These are phyloP conservation scores for Camellia lanceoleosa DNA, from an alignment of 148 eudicot genomes.

Conservation along the genomic window DNA sequence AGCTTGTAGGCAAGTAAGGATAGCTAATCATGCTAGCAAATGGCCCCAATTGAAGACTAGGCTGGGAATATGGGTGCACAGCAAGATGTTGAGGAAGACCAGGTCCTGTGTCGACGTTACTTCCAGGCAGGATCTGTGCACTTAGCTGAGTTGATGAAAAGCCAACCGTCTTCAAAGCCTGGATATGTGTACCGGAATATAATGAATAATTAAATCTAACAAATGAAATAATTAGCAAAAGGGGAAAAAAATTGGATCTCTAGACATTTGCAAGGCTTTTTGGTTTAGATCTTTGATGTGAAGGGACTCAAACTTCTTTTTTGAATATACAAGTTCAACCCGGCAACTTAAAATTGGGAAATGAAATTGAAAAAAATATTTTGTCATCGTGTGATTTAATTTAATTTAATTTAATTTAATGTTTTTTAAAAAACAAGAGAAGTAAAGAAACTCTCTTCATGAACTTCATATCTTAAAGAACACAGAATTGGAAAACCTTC, in stretches of 20 bases:
- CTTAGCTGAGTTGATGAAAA: slow-evolving; percentile 55
- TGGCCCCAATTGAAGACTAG: slow-evolving; percentile 71
- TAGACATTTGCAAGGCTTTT: not conserved
- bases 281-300: no score
- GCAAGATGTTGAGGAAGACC: slow-evolving; percentile 74
- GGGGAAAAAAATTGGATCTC: not conserved
- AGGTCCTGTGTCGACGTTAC: slow-evolving; percentile 52
- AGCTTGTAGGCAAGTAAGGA: slow-evolving; percentile 70
- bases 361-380: no score
- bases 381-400: no score
- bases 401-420: no score
- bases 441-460: no score
- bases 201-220: not conserved
- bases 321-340: no score
- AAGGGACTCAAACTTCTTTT: no score
- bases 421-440: no score
- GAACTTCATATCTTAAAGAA: no score
- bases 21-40: slow-evolving; percentile 73
- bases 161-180: slow-evolving; percentile 63
- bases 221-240: not conserved
- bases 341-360: no score
- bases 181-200: slow-evolving; percentile 2
- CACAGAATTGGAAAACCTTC: no score
- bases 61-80: slow-evolving; percentile 72
- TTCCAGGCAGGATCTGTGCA: slow-evolving; percentile 47